Evolutionary conservation across 495 filamentous ascomycete genomes (phyloP).

Genomic region (Penicillium silybi): DNA sequence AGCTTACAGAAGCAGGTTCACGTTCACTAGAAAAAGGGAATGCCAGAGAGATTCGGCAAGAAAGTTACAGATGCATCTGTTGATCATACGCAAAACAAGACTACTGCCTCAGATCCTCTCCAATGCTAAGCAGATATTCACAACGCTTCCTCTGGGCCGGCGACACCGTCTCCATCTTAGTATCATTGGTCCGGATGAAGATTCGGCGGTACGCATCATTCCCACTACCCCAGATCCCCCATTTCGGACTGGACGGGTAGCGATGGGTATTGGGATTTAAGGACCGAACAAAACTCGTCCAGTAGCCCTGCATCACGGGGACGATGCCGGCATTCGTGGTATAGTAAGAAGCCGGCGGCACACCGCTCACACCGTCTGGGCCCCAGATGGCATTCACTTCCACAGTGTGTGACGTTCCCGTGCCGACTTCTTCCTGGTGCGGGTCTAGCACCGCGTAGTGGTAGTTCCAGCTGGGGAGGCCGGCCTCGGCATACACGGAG

Average conservation of each 20-base stretch:
- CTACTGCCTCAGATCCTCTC: conserved; percentile 47
- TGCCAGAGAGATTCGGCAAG: too few species aligned
- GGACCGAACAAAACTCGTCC: conserved; percentile 62
- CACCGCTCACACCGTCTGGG: conserved; percentile 35
- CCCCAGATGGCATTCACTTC: conserved; percentile 63
- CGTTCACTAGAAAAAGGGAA: too few species aligned
- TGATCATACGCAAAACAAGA: background rate
- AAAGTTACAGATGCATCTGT: too few species aligned
- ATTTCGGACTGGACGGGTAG: conserved; percentile 39
- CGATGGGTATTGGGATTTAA: conserved; percentile 60
- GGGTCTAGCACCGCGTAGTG: conserved; percentile 62
- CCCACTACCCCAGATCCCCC: conserved; percentile 41
- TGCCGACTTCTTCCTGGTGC: conserved; percentile 40
- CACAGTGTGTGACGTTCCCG: conserved; percentile 59
- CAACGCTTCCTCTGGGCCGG: conserved; percentile 46
- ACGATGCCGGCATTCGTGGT: conserved; percentile 49
- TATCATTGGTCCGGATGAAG: conserved; percentile 52
- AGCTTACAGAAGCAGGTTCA: too few species aligned
- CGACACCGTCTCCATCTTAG: conserved; percentile 55
- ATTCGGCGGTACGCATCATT: conserved; percentile 39
- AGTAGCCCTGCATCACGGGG: conserved; percentile 61
- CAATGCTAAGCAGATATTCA: conserved; percentile 50
- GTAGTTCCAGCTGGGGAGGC: conserved; percentile 54
- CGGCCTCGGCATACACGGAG: conserved; percentile 34
- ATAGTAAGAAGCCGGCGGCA: conserved; percentile 51